Percentiles rank a stretch among this genome's conserved stretches.
These are phyloP conservation scores for Periconia sp. DNA, from an alignment of 2,329 filamentous ascomycete species.

Conservation along the genomic window DNA sequence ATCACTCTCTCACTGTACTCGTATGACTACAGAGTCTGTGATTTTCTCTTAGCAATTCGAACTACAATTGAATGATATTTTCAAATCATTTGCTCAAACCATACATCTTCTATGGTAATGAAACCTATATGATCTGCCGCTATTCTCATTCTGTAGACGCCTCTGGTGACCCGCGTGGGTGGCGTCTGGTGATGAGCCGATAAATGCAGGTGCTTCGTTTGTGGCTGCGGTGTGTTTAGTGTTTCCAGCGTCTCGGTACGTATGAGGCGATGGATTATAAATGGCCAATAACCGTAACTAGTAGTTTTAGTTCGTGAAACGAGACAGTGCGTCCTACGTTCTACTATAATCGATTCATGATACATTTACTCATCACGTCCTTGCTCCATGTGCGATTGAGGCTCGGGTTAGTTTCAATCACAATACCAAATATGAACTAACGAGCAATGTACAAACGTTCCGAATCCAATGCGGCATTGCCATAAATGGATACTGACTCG, in stretches of 20 bases:
- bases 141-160: not conserved
- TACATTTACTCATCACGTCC: no score
- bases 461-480: no score
- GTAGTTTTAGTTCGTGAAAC: no score
- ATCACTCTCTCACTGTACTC: not conserved
- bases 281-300: no score
- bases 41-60: not conserved
- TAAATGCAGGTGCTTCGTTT: not conserved
- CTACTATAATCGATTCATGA: no score
- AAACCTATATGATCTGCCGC: not conserved
- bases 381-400: no score
- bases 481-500: no score
- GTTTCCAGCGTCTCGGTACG: not conserved
- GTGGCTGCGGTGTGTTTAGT: not conserved
- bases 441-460: no score
- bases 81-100: not conserved
- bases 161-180: not conserved
- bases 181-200: not conserved
- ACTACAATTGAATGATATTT: not conserved
- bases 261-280: no score
- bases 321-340: no score
- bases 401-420: no score
- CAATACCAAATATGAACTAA: no score
- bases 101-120: not conserved
- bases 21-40: not conserved